These are phyloP conservation scores for Eimeria necatrix DNA, from an alignment of 169 alveolate genomes.

Conservation along the genomic window DNA sequence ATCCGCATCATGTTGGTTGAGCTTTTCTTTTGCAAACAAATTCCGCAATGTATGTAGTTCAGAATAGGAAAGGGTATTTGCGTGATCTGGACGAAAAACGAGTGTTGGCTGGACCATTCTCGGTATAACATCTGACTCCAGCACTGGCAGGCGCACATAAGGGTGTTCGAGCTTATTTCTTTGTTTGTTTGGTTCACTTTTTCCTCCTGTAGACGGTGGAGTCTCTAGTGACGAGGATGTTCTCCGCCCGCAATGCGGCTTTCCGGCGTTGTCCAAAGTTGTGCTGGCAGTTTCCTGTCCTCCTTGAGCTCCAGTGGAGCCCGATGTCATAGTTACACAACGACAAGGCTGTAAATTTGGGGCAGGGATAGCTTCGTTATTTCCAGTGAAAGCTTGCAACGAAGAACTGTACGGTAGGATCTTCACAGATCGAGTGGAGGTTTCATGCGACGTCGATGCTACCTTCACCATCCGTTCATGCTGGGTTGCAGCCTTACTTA, in stretches of 20 bases:
- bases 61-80: not conserved
- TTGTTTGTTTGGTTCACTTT: not conserved
- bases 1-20: not conserved
- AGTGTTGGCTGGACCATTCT: not conserved
- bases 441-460: not conserved
- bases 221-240: not conserved
- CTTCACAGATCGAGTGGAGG: not conserved
- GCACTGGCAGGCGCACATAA: conserved; percentile 8
- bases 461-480: not conserved
- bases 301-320: not conserved
- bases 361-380: too few relatives aligned
- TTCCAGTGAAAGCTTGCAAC: not conserved
- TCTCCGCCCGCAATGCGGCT: not conserved
- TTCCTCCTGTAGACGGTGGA: not conserved
- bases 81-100: not conserved
- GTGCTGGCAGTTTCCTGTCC: not conserved
- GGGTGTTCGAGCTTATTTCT: not conserved
- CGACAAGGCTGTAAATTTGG: too few relatives aligned
- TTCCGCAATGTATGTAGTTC: not conserved
- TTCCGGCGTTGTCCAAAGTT: not conserved
- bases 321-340: too few relatives aligned
- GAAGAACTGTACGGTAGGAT: not conserved
- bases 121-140: not conserved
- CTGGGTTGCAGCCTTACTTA: not conserved
- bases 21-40: not conserved